These are phyloP conservation scores for Aspergillus sp. DNA, from an alignment of 2,329 filamentous ascomycete genomes.

Conservation along the genomic window DNA sequence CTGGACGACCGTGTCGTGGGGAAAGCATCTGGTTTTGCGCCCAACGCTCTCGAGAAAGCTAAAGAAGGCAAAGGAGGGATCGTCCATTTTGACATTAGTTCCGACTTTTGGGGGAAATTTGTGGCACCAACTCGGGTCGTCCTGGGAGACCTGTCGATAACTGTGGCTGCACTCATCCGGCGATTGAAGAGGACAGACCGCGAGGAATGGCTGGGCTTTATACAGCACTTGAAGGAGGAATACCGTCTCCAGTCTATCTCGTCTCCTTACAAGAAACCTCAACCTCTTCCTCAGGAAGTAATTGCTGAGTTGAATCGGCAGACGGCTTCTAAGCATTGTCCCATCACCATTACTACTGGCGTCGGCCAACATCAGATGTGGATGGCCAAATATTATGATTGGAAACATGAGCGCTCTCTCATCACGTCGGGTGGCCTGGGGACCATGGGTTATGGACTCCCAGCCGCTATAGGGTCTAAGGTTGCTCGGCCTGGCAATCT, in stretches of 20 bases:
- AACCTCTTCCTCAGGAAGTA: slow-evolving; percentile 67
- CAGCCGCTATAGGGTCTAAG: slow-evolving; percentile 1
- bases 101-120: slow-evolving; percentile 98
- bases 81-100: slow-evolving; percentile 92
- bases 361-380: slow-evolving; percentile 99
- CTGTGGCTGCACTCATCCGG: slow-evolving; percentile 70
- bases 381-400: slow-evolving; percentile 89
- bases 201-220: slow-evolving; percentile 80
- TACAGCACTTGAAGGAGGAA: slow-evolving; percentile 79
- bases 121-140: slow-evolving; percentile 92
- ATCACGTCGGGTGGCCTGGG: slow-evolving; percentile 88
- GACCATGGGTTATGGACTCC: slow-evolving; percentile 6
- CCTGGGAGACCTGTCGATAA: slow-evolving; percentile 84
- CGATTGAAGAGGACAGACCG: slow-evolving; percentile 64
- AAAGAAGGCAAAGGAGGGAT: slow-evolving; percentile 78
- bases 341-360: slow-evolving; percentile 83
- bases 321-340: slow-evolving; percentile 70
- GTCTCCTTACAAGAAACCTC: slow-evolving; percentile 40
- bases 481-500: neutral
- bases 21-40: slow-evolving; percentile 77
- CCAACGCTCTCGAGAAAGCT: slow-evolving; percentile 69
- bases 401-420: slow-evolving; percentile 82
- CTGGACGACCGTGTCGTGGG: slow-evolving; percentile 92
- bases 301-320: slow-evolving; percentile 82
- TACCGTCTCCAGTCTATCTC: slow-evolving; percentile 65